phyloP scores from a whole-genome alignment of 768 basidiomycete species.

The Tulasnella sp. region DNA sequence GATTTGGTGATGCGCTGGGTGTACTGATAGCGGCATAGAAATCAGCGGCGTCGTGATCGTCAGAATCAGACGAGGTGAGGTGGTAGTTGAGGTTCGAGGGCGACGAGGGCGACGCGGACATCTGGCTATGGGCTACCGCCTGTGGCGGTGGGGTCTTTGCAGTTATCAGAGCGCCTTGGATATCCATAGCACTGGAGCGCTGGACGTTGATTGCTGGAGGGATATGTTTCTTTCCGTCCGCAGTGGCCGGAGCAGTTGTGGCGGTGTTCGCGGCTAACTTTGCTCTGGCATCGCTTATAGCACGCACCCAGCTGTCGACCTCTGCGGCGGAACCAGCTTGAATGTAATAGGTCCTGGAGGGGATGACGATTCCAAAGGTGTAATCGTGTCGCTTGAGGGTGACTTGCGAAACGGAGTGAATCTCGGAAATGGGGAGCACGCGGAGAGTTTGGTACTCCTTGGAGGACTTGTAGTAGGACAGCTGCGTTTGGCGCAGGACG shows the following conservation, averaged over 20 bases:
- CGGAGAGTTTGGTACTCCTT: conserved; percentile 89
- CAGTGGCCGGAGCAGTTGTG: conserved; percentile 23
- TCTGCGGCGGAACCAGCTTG: conserved; percentile 65
- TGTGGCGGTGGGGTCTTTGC: conserved; percentile 6
- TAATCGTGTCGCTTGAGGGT: conserved; percentile 80
- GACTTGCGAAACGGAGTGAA: conserved; percentile 83
- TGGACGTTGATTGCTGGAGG: conserved; percentile 1
- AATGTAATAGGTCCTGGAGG: conserved; percentile 82
- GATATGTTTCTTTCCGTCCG: not conserved
- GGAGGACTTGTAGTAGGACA: conserved; percentile 94
- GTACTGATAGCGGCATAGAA: conserved; percentile 20
- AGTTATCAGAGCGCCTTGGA: not conserved
- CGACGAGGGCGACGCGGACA: conserved; percentile 9
- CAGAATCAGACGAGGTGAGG: conserved; percentile 26
- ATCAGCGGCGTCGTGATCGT: conserved; percentile 36
- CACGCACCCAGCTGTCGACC: conserved; percentile 70
- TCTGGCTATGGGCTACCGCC: not conserved
- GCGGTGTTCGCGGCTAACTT: conserved; percentile 31
- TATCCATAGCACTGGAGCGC: conserved; percentile 4
- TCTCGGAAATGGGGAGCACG: conserved; percentile 73
- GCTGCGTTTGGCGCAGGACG: conserved; percentile 79
- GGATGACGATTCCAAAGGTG: conserved; percentile 86
- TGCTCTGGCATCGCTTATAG: conserved; percentile 66
- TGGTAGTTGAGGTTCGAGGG: conserved; percentile 13
- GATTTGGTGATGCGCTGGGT: conserved; percentile 17